These are phyloP conservation scores for Pyrenophora teres DNA, from an alignment of 2,329 filamentous ascomycete species.

Conservation along the genomic window DNA sequence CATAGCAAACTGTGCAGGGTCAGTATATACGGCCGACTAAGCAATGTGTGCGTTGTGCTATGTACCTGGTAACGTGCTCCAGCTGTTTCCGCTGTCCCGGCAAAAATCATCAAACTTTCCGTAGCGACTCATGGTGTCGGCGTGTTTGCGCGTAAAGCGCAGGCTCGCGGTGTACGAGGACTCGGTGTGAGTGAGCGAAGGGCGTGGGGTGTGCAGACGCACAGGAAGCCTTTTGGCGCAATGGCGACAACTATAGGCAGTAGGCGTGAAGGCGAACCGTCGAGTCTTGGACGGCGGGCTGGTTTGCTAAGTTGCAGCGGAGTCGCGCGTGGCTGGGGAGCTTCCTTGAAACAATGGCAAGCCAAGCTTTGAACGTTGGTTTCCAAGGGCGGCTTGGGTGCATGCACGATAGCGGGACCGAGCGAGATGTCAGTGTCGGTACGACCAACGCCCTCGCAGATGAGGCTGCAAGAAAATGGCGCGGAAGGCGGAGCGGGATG, in stretches of 20 bases:
- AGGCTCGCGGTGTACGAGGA: constrained; percentile 26
- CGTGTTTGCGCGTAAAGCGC: constrained; percentile 29
- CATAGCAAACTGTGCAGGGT: constrained; percentile 54
- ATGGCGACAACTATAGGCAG: constrained; percentile 9
- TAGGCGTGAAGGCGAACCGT: constrained; percentile 12
- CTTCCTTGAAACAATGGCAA: constrained; percentile 25
- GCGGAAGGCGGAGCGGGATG: no score
- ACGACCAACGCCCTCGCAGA: constrained; percentile 7
- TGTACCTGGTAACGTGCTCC: constrained; percentile 49
- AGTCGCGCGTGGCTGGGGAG: constrained; percentile 23
- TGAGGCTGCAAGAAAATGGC: neutral
- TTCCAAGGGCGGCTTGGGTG: constrained; percentile 18
- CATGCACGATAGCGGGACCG: constrained; percentile 9
- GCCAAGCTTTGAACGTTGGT: constrained; percentile 20
- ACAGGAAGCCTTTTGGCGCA: constrained; percentile 11
- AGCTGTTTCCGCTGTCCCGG: constrained; percentile 53
- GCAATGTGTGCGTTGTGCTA: neutral
- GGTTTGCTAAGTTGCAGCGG: constrained; percentile 29
- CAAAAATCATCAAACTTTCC: constrained; percentile 54
- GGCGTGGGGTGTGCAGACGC: neutral
- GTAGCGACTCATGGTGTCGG: constrained; percentile 41
- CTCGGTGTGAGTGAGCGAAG: neutral
- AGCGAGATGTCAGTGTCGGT: neutral
- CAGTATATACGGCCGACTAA: constrained; percentile 25
- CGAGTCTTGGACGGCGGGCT: constrained; percentile 13